Evolutionary conservation across 2,329 filamentous ascomycete genomes (phyloP), one percentile per base, ranked within the genome.

Genomic region (Exophiala oligosperma): DNA sequence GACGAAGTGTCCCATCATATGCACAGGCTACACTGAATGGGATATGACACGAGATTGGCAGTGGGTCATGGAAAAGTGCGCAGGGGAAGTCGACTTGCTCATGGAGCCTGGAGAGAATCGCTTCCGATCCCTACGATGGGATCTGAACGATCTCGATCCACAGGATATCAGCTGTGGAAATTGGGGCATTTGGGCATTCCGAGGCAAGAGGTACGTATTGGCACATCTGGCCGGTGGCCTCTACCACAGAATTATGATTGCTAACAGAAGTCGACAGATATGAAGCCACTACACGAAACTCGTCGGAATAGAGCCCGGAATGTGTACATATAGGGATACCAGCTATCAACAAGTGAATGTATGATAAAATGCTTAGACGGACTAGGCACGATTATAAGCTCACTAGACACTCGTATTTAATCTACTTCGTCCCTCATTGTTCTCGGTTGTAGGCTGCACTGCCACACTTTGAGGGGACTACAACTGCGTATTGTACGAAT

Each of bases 121-220:
- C 14, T 99, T 99, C 79, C 84, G 93, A 69, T 99, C 94, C 77
- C 75, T 97, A 72, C 82, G 93, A 68, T 99, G 95, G 95, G 95
- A 99, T 76, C 74, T 99, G 69, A 97, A 99, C 70, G 95, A 99
- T 70, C 78, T 94, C 64, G 94, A 97, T 72, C 92, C 93, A 5
- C 90, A 95, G 71, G 94, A 97, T 74, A 81, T 97, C 62, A 96
- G 88, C 67, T 95, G 91, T 70, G 93, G 94, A 55, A 99, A 99
- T 74, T 99, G 92, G 91, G 94, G 94, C 9, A 80, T 96, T 1
- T 99, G 95, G 91, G 92, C 89, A 12, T 99, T 99, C 79, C 85
- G 94, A 76, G 94, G 94, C 67, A 99, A 99, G 85, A 89, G 93
- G 85, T 97, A 84, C 67, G 84, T 67, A 43, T 38, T 56, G 9